Evolutionary conservation across 768 basidiomycete species (phyloP), one percentile per base, ranked within the genome.

Genomic region (Tremella yokohamensis): DNA sequence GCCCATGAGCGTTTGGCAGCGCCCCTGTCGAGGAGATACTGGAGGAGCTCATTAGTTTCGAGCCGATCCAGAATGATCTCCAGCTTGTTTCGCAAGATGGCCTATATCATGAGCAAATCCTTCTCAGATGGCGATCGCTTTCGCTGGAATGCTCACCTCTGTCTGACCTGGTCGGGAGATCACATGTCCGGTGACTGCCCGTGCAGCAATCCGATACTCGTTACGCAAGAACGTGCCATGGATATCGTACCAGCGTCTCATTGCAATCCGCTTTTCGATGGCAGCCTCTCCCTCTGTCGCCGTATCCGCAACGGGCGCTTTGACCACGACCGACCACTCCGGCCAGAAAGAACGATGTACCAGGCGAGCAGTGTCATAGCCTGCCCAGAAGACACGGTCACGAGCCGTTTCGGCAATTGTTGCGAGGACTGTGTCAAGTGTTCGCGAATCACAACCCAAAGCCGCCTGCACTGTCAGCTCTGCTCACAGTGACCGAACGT

Each of bases 191-290:
- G 56, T 60, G 1, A 68, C 60, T 9, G 45, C 44, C 11, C 58
- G 48, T 11, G 63, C 22, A 2, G 62, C 56, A 42, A 45, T 40
- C 37, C 64, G 39, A 61, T 65, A 72, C 9, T 68, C 70, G 8
- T 40, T 47, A 16, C 59, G 44, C 13, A 64, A 50, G 19, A 62
- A 29, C 8, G 54, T 26, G 1, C 75, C 75, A 40, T 58, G 60
- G 16, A 76, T 58, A 47, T 70, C 67, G 3, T 64, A 40, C 75
- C 75, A 76, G 48, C 67, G 45, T 49, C 69, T 54, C 2, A 73
- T 67, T 7, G 40, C 20, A 20, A 54, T 40, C 24, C 29, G 26
- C 37, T 20, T 48, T 13, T 18, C 51, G 7, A 12, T 52, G 16
- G 26, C 51, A 18, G 38, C 6, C 22, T 52, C 38, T 34, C 51